Evolutionary conservation across 345 rosid genomes (phyloP).

Genomic region (Combretum micranthum): DNA sequence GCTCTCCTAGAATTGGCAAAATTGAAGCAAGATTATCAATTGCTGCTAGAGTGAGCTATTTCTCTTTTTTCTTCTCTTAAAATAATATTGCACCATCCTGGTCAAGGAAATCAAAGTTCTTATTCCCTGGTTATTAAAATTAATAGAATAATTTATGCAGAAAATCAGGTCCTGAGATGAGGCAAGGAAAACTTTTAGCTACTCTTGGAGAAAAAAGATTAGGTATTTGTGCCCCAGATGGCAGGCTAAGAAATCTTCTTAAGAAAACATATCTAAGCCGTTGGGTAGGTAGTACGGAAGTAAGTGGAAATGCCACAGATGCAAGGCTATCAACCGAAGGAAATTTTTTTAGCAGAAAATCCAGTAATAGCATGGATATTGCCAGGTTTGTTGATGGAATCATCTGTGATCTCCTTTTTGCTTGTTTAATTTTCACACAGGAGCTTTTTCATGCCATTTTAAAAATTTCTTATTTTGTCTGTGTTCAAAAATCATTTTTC

Average conservation of each 20-base stretch:
- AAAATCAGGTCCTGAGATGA: slow-evolving; percentile 36
- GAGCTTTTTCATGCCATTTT: slow-evolving; percentile 14
- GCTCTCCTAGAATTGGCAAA: slow-evolving; percentile 85
- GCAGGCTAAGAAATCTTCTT: slow-evolving; percentile 66
- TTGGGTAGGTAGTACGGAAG: slow-evolving; percentile 54
- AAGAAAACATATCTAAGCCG: slow-evolving; percentile 77
- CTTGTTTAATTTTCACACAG: background rate
- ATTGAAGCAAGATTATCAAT: slow-evolving; percentile 63
- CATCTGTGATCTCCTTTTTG: background rate
- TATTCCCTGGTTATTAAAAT: background rate
- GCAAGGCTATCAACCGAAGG: slow-evolving; percentile 28
- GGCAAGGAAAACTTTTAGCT: slow-evolving; percentile 26
- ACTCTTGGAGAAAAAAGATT: slow-evolving; percentile 28
- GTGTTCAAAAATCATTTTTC: too few species aligned
- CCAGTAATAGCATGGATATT: slow-evolving; percentile 44
- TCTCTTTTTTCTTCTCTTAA: background rate
- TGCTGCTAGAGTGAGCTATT: slow-evolving; percentile 55
- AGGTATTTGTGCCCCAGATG: slow-evolving; percentile 45
- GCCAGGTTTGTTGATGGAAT: slow-evolving; percentile 49
- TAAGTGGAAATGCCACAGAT: slow-evolving; percentile 44
- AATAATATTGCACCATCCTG: background rate
- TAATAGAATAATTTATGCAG: slow-evolving; percentile 21
- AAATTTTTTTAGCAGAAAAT: slow-evolving; percentile 18
- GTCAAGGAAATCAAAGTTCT: background rate
- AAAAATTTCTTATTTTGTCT: slow-evolving; percentile 20